Evolutionary conservation across 768 basidiomycete genomes (phyloP).

Genomic region (Russula sp.): DNA sequence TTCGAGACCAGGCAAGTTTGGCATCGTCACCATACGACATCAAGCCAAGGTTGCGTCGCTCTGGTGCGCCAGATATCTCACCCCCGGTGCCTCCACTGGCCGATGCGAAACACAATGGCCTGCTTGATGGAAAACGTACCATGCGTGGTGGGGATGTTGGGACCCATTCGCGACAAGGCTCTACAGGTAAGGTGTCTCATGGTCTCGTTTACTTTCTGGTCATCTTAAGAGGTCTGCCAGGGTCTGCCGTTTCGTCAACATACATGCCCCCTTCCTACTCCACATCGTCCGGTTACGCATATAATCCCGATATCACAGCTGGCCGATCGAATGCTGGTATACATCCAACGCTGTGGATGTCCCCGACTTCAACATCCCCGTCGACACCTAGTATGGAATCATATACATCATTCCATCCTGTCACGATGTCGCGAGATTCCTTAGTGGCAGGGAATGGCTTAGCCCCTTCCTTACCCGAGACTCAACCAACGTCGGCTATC

Average conservation of each 20-base stretch:
- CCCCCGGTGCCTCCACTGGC: not conserved
- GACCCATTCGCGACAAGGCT: conserved; percentile 15
- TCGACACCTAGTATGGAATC: conserved; percentile 35
- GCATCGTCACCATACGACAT: not conserved
- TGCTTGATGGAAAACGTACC: not conserved
- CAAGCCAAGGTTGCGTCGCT: conserved; percentile 1
- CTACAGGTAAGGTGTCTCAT: conserved; percentile 10
- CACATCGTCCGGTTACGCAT: conserved; percentile 28
- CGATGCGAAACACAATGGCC: not conserved
- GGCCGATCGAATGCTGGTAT: conserved; percentile 52
- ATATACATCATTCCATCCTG: conserved; percentile 25
- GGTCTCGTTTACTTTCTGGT: not conserved
- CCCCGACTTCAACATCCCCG: conserved; percentile 49
- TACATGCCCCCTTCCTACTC: conserved; percentile 19
- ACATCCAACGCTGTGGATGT: conserved; percentile 84
- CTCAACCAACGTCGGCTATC: conserved; percentile 26
- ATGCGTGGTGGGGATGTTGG: not conserved
- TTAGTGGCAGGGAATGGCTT: conserved; percentile 21
- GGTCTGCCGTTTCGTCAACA: conserved; percentile 17
- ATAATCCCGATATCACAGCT: conserved; percentile 30
- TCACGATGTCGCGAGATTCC: conserved; percentile 17
- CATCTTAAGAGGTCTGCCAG: not conserved
- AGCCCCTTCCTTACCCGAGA: conserved; percentile 28
- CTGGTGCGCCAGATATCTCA: not conserved
- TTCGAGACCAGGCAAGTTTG: not conserved